Evolutionary conservation across 2,329 filamentous ascomycete genomes (phyloP).

Genomic region (Arthrobotrys sinensis): DNA sequence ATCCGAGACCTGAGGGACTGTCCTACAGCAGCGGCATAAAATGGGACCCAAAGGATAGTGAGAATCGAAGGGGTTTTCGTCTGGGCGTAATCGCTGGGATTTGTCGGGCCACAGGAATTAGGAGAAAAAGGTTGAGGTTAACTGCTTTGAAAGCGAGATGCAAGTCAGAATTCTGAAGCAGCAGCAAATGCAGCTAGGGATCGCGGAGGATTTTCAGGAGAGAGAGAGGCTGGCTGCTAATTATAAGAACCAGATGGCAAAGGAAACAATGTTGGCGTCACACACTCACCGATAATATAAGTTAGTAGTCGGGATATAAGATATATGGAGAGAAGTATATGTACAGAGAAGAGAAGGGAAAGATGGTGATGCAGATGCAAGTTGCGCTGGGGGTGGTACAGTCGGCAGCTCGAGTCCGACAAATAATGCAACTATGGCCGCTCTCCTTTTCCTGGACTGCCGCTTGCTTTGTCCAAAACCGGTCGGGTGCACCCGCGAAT

Average conservation of each 20-base stretch:
- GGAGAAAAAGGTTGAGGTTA: constrained; percentile 1
- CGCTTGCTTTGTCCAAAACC: constrained; percentile 46
- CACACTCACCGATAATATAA: constrained; percentile 6
- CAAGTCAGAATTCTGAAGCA: constrained; percentile 53
- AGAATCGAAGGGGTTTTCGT: neutral
- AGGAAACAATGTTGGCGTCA: too few relatives aligned
- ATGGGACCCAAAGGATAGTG: constrained; percentile 2
- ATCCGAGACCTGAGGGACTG: constrained; percentile 29
- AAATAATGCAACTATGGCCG: neutral
- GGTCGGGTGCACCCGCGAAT: constrained; percentile 35
- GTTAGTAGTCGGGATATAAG: neutral
- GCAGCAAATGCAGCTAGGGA: constrained; percentile 32
- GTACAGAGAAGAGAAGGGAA: constrained; percentile 17
- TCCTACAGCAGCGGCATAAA: constrained; percentile 28
- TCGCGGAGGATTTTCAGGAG: constrained; percentile 12
- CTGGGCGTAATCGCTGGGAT: constrained; percentile 26
- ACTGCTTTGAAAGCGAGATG: constrained; percentile 41
- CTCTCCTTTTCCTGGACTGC: constrained; percentile 33
- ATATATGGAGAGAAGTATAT: constrained; percentile 6
- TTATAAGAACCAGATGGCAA: neutral
- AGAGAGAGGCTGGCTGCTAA: neutral
- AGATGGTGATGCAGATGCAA: constrained; percentile 1
- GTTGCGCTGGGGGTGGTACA: neutral
- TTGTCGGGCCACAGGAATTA: constrained; percentile 23
- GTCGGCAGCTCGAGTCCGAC: constrained; percentile 12